Evolutionary conservation across 106 monocot genomes (phyloP).

Genomic region (Allium sativum): DNA sequence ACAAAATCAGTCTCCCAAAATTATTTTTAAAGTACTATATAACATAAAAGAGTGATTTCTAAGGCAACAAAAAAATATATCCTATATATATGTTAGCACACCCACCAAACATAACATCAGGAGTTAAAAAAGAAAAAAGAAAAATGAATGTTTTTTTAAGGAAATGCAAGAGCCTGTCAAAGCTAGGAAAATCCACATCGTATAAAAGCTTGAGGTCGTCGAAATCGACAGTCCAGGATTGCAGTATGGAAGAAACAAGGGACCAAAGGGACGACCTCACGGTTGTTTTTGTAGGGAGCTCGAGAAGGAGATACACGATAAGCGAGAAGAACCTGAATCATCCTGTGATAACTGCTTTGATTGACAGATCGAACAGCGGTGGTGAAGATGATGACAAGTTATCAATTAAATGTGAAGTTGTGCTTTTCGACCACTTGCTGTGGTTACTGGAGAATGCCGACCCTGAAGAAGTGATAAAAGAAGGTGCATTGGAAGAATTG

Average conservation of each 20-base stretch:
- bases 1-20: neutral
- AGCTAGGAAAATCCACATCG: slow-evolving; percentile 33
- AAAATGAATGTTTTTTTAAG: slow-evolving; percentile 46
- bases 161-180: slow-evolving; percentile 80
- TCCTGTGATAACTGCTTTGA: slow-evolving; percentile 52
- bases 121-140: slow-evolving; percentile 49
- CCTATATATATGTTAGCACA: neutral
- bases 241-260: neutral
- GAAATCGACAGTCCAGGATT: slow-evolving; percentile 1
- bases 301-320: slow-evolving; percentile 54
- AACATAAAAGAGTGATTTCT: slow-evolving; percentile 1
- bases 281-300: slow-evolving; percentile 76
- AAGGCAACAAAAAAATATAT: slow-evolving; percentile 2
- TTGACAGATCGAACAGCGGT: slow-evolving; percentile 23
- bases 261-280: slow-evolving; percentile 6
- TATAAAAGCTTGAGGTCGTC: slow-evolving; percentile 33
- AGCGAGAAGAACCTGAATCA: slow-evolving; percentile 51
- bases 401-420: slow-evolving; percentile 71
- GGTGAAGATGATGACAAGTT: slow-evolving; percentile 7
- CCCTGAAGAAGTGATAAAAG: slow-evolving; percentile 13
- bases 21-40: neutral
- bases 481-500: slow-evolving; percentile 42
- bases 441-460: slow-evolving; percentile 84
- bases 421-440: slow-evolving; percentile 80
- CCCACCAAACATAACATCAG: neutral